Percentiles rank a stretch among this genome's conserved stretches.
Evolutionary conservation across 768 basidiomycete species (phyloP).

Genomic region (Hydnum rufescens): DNA sequence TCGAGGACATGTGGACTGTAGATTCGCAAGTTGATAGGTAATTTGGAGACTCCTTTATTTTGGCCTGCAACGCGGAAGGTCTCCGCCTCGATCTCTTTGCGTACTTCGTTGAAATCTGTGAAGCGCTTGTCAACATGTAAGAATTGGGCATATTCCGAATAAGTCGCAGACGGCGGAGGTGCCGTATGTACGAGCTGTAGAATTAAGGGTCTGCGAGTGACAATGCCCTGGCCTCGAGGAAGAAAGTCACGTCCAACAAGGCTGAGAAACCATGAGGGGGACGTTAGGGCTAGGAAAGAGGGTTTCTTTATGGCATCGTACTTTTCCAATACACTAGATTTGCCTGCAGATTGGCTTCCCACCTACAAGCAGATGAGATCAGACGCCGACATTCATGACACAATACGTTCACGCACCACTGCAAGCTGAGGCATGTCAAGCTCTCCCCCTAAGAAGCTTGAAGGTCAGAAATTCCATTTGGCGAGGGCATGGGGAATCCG

Average conservation of each 20-base stretch:
- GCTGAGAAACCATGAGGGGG: conserved; percentile 20
- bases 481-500: conserved; percentile 14
- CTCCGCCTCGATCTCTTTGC: conserved; percentile 95
- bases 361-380: conserved; percentile 32
- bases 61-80: conserved; percentile 94
- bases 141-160: conserved; percentile 90
- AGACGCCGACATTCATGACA: background rate
- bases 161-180: conserved; percentile 15
- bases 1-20: conserved; percentile 92
- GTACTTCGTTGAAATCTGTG: conserved; percentile 87
- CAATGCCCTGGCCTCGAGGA: conserved; percentile 79
- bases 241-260: conserved; percentile 91
- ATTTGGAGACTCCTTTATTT: conserved; percentile 94
- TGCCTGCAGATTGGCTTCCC: conserved; percentile 91
- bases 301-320: conserved; percentile 22
- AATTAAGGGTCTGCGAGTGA: conserved; percentile 86
- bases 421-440: conserved; percentile 84
- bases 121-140: conserved; percentile 90
- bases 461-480: background rate
- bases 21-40: conserved; percentile 89
- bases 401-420: conserved; percentile 37
- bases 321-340: conserved; percentile 94
- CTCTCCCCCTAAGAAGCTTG: conserved; percentile 45
- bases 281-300: background rate
- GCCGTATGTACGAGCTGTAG: conserved; percentile 84